Evolutionary conservation across 2,329 filamentous ascomycete species (phyloP), one percentile per base, ranked within the genome.

Genomic region (Daldinia sp.): DNA sequence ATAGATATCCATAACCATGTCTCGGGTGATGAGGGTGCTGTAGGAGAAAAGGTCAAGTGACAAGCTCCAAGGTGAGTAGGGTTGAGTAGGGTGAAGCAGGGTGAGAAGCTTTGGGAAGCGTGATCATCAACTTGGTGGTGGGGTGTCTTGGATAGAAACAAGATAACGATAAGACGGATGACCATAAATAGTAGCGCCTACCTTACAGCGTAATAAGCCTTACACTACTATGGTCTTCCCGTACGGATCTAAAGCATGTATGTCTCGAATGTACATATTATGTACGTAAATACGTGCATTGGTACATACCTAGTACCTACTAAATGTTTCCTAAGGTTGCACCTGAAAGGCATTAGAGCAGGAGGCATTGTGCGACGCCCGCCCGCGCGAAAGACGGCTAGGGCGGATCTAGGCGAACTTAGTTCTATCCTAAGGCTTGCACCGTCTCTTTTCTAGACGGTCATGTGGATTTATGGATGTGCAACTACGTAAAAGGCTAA

Each of bases 31-130:
- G 65, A 65, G 62, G 58, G 23, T 5, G 50, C n/a, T 48, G 42
- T 33, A 30, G 63, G 65, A 61, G 65, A 62, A 55, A 62, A 61
- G 74, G 75, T 77, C 75, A 77, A 77, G 68, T 77, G 75, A 77
- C 67, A 15, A 48, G 26, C 26, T 50, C 41, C 51, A 56, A 70
- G 71, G 63, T 46, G 69, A 66, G 68, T 51, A 51, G 46, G 46
- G 46, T 51, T 42, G 69, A 66, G 68, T 51, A 51, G 46, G 46
- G 46, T 51, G 46, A 51, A 35, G 33, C 10, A 35, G 5, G 33
- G 33, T 35, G 33, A 35, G 33, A 33, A 42, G 41, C 4, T 15
- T 7, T 42, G 41, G 12, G 41, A 70, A 74, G 67, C 72, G 68
- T 76, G 74, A 76, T 70, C 73, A 72, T 30, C 37, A 42, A 44